Base-by-base conservation (phyloP, 495 filamentous ascomycete species). In the Trichoderma gamsii region DNA sequence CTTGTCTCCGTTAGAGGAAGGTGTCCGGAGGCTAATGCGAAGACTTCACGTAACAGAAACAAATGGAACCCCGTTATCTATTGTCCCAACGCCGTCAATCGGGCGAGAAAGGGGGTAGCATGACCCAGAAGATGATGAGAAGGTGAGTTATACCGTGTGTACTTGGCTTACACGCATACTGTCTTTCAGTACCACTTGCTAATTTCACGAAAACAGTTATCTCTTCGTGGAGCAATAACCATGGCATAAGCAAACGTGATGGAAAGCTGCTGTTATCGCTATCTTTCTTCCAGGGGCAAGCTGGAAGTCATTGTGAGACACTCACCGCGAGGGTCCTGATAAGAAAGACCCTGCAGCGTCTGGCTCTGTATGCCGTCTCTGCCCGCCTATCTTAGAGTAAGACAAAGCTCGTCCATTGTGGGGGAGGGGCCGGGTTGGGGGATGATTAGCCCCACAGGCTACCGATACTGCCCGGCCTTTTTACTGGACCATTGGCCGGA, bases 401-500 rank as follows among this genome's bases (percentile, higher is more conserved):
- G 18, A 65, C 35, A 65, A 27, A 6, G 3, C 41, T 41, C 21
- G 23, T 18, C n/a, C 41, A 15, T 23, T 41, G 63, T 65, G 35
- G 63, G 63, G 63, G 63, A 44, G 63, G 63, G 63, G 63, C 32
- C 35, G 63, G 41, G 5, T 12, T 43, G 21, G 11, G 35, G 6
- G 5, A 65, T 1, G 32, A 12, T 7, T 32, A 12, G 32, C 63
- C 63, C 63, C 63, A 65, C 63, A 25, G 32, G 63, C 63, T 65
- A 56, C 66, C 66, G 66, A 67, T 56, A n/a, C 66, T 63, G 66
- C 46, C 66, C 66, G 66, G 66, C 66, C 66, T 25, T 56, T 38
- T 38, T 35, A 61, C 18, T 27, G 66, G 66, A 43, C 49, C 41
- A 41, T 66, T 77, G 75, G 75, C 75, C 75, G 75, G 75, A 77